Evolutionary conservation across 495 filamentous ascomycete species (phyloP), one percentile per base, ranked within the genome.

Genomic region (Sporormia fimetaria): DNA sequence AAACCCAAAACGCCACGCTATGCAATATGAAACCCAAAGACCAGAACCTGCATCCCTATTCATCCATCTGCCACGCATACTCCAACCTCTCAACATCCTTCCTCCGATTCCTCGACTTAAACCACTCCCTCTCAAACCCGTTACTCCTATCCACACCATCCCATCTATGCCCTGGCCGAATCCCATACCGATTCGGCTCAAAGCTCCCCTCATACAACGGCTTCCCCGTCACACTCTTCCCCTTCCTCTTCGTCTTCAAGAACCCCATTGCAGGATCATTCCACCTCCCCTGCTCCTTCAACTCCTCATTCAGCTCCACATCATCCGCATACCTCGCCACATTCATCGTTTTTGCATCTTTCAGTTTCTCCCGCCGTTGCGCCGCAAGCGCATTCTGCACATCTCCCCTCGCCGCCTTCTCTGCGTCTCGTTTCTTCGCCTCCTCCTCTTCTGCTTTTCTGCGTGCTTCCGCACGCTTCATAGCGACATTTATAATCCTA

Each of bases 51-150:
- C 23, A 3, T 33, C 25, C 31, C 42, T 28, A 90, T 51, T 84
- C 81, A 66, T 95, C 87, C 78, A 87, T 87, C 71, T 93, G 84
- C 90, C 88, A 96, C 36, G 79, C 70, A 63, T 94, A 94, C 55
- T 93, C 83, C 62, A 95, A 57, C 25, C 80, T 73, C 58, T 80
- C 78, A 44, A 76, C 67, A 58, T 81, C 75, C 56, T 72, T 72
- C 61, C 70, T 75, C 57, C 72, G 63, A 63, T 94, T 93, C 58
- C 82, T 66, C 20, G 85, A 82, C 57, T 80, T 78, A 65, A 96
- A 96, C 69, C 84, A 81, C 62, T 95, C 84, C 62, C 74, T 83
- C 67, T 98, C 90, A 57, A 94, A 96, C 28, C 88, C 87, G 68
- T 83, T 98, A 15, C 80, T 69, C 49, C 90, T 68, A 73, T 98